A percentile compares a stretch with the other conserved stretches of the same genome.
phyloP scores from a whole-genome alignment of 345 rosid genomes.

The Citrus inodora region DNA sequence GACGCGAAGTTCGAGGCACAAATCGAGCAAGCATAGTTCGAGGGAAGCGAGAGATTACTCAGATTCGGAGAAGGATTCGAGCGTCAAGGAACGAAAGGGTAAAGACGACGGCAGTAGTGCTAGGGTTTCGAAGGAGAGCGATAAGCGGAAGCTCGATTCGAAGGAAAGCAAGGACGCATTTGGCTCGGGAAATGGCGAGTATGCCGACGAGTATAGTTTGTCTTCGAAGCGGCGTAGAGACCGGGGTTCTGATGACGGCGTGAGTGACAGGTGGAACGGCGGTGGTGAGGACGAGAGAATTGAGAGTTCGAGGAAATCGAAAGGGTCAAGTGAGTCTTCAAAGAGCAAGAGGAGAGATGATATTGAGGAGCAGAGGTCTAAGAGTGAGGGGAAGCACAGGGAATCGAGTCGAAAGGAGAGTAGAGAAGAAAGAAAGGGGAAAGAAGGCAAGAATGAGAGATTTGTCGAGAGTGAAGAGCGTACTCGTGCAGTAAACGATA shows the following conservation, averaged over 20 bases:
- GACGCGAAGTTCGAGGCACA: conserved; percentile 94
- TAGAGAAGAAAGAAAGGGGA: conserved; percentile 56
- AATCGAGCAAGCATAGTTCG: conserved; percentile 83
- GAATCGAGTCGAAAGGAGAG: conserved; percentile 67
- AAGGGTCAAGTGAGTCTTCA: conserved; percentile 47
- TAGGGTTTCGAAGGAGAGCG: conserved; percentile 65
- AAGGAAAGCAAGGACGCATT: conserved; percentile 48
- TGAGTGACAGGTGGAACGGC: conserved; percentile 74
- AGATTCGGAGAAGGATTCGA: conserved; percentile 77
- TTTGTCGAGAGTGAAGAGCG: conserved; percentile 43
- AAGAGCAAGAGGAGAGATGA: conserved; percentile 63
- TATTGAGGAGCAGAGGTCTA: conserved; percentile 38
- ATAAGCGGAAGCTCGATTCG: conserved; percentile 62
- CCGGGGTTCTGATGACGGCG: conserved; percentile 42
- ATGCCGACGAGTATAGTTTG: conserved; percentile 55
- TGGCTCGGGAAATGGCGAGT: conserved; percentile 59
- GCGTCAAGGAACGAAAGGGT: conserved; percentile 57
- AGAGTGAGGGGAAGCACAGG: conserved; percentile 63
- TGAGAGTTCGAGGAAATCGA: conserved; percentile 51
- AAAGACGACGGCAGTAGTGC: conserved; percentile 44
- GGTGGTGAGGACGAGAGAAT: conserved; percentile 53
- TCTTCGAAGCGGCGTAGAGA: conserved; percentile 64
- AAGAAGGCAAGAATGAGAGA: conserved; percentile 57
- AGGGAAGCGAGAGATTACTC: conserved; percentile 77
- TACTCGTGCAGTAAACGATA: conserved; percentile 32